Conservation (phyloP, 2,329 filamentous ascomycete species). For the Ophiobolus disseminans region DNA sequence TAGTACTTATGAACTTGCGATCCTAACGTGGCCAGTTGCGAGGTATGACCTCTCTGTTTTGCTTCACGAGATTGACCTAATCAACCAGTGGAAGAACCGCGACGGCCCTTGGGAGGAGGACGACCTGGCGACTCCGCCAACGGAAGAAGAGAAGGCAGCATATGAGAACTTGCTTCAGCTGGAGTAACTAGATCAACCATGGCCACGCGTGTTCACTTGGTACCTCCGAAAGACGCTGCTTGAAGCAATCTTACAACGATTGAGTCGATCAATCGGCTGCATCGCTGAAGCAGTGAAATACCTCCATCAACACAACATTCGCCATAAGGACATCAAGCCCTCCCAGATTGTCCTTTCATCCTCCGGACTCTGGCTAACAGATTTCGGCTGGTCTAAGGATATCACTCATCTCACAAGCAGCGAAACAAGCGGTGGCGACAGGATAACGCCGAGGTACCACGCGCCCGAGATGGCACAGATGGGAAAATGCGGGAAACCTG, state of each 20-base stretch:
- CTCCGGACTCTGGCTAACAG: constrained; percentile 1
- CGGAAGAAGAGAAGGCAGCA: neutral
- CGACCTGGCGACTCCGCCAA: neutral
- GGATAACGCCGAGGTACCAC: neutral
- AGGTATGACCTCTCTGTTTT: neutral
- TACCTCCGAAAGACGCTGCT: neutral
- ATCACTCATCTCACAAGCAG: neutral
- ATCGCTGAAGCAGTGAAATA: constrained; percentile 17
- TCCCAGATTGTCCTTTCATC: constrained; percentile 18
- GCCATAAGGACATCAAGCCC: constrained; percentile 26
- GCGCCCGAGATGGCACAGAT: neutral
- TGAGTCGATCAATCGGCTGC: constrained; percentile 13
- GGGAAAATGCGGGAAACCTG: constrained; percentile 18
- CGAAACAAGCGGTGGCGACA: constrained; percentile 1
- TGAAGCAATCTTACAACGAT: neutral
- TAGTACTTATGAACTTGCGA: neutral
- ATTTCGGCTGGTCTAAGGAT: constrained; percentile 7
- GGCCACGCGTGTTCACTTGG: neutral
- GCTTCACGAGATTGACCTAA: neutral
- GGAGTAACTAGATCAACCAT: neutral
- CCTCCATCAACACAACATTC: constrained; percentile 17
- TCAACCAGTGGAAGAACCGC: neutral
- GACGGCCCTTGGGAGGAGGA: neutral
- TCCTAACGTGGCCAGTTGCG: neutral
- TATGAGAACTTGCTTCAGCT: neutral